Base-by-base conservation (phyloP, 139 green algal species). In the Chlamydomonas applanata region DNA sequence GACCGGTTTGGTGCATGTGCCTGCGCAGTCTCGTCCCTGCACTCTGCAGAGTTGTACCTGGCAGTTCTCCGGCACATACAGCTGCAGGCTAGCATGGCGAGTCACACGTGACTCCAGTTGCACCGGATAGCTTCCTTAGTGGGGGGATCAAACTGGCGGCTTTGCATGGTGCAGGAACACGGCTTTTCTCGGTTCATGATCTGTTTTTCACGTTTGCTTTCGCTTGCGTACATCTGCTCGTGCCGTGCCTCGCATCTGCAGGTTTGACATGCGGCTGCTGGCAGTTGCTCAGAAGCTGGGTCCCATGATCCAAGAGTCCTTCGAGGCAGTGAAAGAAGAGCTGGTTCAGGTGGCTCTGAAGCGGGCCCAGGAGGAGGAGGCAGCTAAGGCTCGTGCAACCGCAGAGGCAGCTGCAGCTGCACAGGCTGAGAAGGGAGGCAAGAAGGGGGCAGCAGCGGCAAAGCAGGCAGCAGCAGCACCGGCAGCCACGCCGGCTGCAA, bases 251-350 rank as follows among this genome's bases (percentile, higher is more conserved):
- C 17, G 46, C 46, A 25, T 9, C 62, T 30, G 33, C 54, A 72
- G 75, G 52, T 86, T 71, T 35, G 85, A 90, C 70, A 63, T 71
- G 69, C 77, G 85, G 4, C 68, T 90, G 77, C 68, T 90, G 77
- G 79, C 79, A 2, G 85, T 87, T 17, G 82, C 79, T 3, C 45
- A 78, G 40, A 80, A 80, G 66, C 77, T 87, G 62, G 65, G 54
- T 4, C 82, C 77, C 30, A 65, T 82, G 57, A 79, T 87, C 34
- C 64, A 78, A 9, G 77, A 80, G 45, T 54, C 49, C 44, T 81
- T 81, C 49, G 27, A 69, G 34, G 44, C 36, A 35, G 59, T 81
- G 7, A 81, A 76, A 69, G 59, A 77, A 60, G 75, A 80, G 67
- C 71, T 80, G 2, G 52, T 66, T n/a, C 66, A 75, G 32, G 71